Evolutionary conservation across 2,329 filamentous ascomycete genomes (phyloP).

Genomic region (Microdochium nivale): DNA sequence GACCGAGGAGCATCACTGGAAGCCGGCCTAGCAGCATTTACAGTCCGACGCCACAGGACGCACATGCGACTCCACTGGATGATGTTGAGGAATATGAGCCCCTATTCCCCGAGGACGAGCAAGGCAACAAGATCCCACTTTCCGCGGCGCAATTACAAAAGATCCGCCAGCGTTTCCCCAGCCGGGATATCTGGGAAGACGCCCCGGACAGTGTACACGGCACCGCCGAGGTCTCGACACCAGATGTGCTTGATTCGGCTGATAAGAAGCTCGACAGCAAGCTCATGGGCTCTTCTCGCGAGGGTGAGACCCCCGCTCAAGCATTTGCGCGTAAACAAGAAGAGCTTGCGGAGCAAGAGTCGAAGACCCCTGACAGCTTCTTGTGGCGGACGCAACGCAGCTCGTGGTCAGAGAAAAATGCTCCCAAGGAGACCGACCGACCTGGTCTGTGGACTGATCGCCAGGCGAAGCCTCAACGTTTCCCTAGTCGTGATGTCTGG

Average conservation of each 20-base stretch:
- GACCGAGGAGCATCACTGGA: constrained; percentile 53
- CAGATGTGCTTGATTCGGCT: constrained; percentile 48
- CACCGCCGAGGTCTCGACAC: constrained; percentile 76
- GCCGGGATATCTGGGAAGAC: constrained; percentile 96
- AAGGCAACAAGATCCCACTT: constrained; percentile 30
- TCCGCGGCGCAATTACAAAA: constrained; percentile 39
- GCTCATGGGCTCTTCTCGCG: constrained; percentile 20
- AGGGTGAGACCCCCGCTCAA: constrained; percentile 49
- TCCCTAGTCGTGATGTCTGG: constrained; percentile 91
- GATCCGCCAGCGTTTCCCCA: constrained; percentile 70
- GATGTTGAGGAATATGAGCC: constrained; percentile 94
- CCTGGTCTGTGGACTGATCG: constrained; percentile 36
- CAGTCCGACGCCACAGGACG: constrained; percentile 43
- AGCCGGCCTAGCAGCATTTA: constrained; percentile 58
- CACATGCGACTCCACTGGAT: constrained; percentile 64
- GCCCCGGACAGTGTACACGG: constrained; percentile 76
- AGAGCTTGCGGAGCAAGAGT: constrained; percentile 52
- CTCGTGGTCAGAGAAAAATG: constrained; percentile 28
- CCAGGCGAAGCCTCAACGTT: constrained; percentile 57
- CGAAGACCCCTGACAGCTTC: constrained; percentile 37
- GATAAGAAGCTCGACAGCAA: constrained; percentile 25
- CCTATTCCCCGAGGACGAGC: constrained; percentile 74
- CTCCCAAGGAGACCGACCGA: constrained; percentile 38
- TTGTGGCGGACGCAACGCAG: constrained; percentile 41
- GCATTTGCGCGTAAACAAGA: constrained; percentile 60